phyloP scores from a whole-genome alignment of 306 rosid genomes.

The Sphenostylis stenocarpa region DNA sequence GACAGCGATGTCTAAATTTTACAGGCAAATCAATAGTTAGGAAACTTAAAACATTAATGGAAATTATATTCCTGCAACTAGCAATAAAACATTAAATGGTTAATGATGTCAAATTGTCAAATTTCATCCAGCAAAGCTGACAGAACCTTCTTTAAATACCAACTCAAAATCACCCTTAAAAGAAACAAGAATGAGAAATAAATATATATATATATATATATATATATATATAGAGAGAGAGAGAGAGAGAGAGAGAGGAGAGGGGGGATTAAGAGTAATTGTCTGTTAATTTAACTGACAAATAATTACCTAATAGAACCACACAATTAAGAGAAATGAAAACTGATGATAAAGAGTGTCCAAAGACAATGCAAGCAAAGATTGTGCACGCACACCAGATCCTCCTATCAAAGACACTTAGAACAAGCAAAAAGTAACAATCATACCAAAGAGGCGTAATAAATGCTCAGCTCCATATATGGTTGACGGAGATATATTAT shows the following conservation, averaged over 20 bases:
- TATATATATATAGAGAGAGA: no score
- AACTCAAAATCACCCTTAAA: slow-evolving; percentile 4
- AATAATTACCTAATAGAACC: no score
- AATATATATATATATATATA: neutral
- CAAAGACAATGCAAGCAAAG: neutral
- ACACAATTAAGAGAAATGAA: no score
- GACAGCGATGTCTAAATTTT: neutral
- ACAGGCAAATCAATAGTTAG: slow-evolving; percentile 57
- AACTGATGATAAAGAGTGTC: neutral
- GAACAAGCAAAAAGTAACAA: slow-evolving; percentile 20
- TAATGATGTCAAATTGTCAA: slow-evolving; percentile 14
- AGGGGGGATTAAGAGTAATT: no score
- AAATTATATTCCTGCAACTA: slow-evolving; percentile 1
- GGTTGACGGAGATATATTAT: slow-evolving; percentile 74
- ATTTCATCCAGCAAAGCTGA: slow-evolving; percentile 19
- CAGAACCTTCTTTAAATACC: slow-evolving; percentile 7
- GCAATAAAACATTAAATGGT: neutral
- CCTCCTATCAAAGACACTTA: slow-evolving; percentile 24
- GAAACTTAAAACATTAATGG: slow-evolving; percentile 31
- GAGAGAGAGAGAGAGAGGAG: no score
- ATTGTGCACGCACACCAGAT: neutral
- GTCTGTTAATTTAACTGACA: no score
- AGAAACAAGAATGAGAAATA: neutral
- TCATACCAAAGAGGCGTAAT: slow-evolving; percentile 90
- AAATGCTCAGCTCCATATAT: slow-evolving; percentile 96